Conservation (phyloP, 1,284 basidiomycete genomes). For the Fomitiporia mediterranea region DNA sequence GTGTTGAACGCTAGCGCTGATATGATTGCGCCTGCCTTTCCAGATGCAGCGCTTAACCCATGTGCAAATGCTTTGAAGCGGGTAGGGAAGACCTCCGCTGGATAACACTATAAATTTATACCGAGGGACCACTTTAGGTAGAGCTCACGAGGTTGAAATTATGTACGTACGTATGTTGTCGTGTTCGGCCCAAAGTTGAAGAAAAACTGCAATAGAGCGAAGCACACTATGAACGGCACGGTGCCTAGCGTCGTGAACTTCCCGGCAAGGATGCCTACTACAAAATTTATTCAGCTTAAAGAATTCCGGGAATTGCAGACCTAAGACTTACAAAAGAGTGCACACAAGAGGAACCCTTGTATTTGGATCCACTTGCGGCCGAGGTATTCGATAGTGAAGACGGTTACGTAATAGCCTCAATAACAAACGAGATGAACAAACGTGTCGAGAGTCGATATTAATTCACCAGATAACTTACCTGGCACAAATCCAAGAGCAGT, state of each 20-base stretch:
- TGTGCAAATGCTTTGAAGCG: conserved; percentile 77
- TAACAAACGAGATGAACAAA: conserved; percentile 27
- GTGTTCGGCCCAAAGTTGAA: conserved; percentile 88
- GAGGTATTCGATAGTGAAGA: conserved; percentile 66
- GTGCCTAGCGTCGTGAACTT: conserved; percentile 59
- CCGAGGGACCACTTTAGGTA: neutral
- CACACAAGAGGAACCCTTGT: conserved; percentile 71
- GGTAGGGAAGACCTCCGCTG: conserved; percentile 89
- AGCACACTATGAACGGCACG: conserved; percentile 66
- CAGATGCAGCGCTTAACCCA: conserved; percentile 74
- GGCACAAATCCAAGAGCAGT: conserved; percentile 72
- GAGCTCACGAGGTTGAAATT: neutral
- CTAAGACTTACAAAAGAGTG: conserved; percentile 53
- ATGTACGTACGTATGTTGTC: conserved; percentile 50
- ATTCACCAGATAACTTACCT: conserved; percentile 39
- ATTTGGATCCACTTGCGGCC: conserved; percentile 75
- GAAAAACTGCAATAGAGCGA: conserved; percentile 68
- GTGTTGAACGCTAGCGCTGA: conserved; percentile 78
- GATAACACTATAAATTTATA: conserved; percentile 48
- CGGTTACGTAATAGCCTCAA: conserved; percentile 61
- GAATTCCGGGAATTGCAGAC: neutral
- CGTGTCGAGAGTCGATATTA: conserved; percentile 21
- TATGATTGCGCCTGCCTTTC: conserved; percentile 80
- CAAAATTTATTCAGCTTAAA: neutral
- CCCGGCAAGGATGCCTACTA: conserved; percentile 62